These are phyloP conservation scores for Pythium apleroticum DNA, from an alignment of 352 stramenopile genomes.

Conservation along the genomic window DNA sequence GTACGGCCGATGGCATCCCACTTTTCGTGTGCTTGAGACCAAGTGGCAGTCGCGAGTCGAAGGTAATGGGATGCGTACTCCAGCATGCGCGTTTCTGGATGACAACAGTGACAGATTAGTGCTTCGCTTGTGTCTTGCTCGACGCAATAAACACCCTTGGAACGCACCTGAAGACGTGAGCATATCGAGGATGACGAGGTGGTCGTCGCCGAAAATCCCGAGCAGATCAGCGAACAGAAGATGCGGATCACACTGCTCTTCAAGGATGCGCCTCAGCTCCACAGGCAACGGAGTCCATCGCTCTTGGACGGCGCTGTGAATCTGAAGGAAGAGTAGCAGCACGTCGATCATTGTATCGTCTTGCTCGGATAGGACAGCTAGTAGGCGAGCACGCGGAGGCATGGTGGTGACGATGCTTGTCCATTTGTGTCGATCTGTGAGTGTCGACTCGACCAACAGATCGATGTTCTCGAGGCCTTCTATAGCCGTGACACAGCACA, in stretches of 20 bases:
- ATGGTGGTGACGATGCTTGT: neutral
- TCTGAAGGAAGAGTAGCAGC: conserved; percentile 41
- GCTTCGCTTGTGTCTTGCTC: too few species aligned
- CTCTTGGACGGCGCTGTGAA: conserved; percentile 6
- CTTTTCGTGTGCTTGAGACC: conserved; percentile 28
- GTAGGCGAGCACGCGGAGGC: conserved; percentile 35
- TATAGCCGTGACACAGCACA: conserved; percentile 29
- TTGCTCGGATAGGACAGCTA: conserved; percentile 62
- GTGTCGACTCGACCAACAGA: neutral
- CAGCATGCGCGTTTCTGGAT: conserved; percentile 63
- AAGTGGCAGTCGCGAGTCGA: conserved; percentile 34
- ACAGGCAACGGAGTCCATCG: neutral
- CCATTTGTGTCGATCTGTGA: neutral
- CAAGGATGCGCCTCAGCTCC: neutral
- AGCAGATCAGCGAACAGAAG: conserved; percentile 63
- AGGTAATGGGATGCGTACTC: conserved; percentile 62
- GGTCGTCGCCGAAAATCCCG: conserved; percentile 44
- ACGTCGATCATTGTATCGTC: conserved; percentile 71
- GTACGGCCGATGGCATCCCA: conserved; percentile 30
- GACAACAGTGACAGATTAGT: neutral
- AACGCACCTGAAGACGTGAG: conserved; percentile 66
- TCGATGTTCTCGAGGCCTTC: neutral
- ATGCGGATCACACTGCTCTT: conserved; percentile 43
- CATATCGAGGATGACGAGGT: conserved; percentile 69
- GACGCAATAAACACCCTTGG: neutral